phyloP scores from a whole-genome alignment of 2,329 filamentous ascomycete genomes.

The Venturia carpophila region DNA sequence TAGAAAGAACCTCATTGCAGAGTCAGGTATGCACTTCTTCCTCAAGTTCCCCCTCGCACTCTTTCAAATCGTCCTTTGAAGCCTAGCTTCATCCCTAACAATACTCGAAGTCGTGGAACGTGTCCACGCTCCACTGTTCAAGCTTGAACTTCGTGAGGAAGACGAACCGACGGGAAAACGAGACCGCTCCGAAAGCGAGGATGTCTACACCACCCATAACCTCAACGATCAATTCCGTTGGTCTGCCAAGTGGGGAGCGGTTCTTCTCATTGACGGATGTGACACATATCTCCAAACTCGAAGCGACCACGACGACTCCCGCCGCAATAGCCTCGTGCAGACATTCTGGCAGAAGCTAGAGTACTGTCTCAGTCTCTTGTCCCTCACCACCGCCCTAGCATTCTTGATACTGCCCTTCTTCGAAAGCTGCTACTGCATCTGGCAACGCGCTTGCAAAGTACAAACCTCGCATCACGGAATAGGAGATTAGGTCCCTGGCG shows the following conservation, averaged over 20 bases:
- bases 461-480: conserved; percentile 4
- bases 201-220: not conserved
- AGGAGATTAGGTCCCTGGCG: conserved; percentile 17
- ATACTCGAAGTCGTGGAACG: conserved; percentile 23
- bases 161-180: conserved; percentile 7
- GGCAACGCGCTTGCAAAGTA: not conserved
- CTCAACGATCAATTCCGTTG: conserved; percentile 14
- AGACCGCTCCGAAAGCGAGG: conserved; percentile 19
- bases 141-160: conserved; percentile 22
- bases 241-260: conserved; percentile 61
- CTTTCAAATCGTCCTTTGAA: not conserved
- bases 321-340: conserved; percentile 76
- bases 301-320: conserved; percentile 73
- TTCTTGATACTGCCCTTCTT: conserved; percentile 76
- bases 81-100: not conserved
- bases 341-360: conserved; percentile 82
- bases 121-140: conserved; percentile 23
- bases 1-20: conserved; percentile 18
- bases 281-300: conserved; percentile 60
- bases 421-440: not conserved
- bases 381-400: conserved; percentile 82
- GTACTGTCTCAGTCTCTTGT: conserved; percentile 86
- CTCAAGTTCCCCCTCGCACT: not conserved
- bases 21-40: conserved; percentile 18
- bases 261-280: conserved; percentile 74